Evolutionary conservation across 441 rosid genomes (phyloP).

Genomic region (Adansonia grandidieri): DNA sequence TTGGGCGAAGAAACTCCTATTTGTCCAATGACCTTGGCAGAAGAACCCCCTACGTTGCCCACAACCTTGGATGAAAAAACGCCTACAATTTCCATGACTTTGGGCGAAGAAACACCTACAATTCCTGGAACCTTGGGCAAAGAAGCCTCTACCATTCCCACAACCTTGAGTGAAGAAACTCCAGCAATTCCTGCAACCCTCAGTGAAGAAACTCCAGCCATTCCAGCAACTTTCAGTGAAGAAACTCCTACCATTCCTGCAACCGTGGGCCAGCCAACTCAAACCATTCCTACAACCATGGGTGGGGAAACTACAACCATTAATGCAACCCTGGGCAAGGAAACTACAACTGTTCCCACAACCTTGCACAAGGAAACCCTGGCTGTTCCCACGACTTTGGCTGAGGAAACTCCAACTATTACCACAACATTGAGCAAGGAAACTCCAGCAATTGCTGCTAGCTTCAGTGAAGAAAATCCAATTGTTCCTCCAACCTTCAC

Average conservation of each 20-base stretch:
- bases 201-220: background rate
- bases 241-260: background rate
- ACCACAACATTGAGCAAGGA: background rate
- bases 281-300: background rate
- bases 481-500: background rate
- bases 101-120: background rate
- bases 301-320: background rate
- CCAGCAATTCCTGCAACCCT: background rate
- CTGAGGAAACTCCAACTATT: background rate
- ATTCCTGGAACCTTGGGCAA: background rate
- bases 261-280: background rate
- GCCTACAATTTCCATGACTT: background rate
- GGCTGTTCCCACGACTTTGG: background rate
- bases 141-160: background rate
- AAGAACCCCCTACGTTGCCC: background rate
- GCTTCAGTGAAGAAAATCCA: background rate
- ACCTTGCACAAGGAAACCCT: background rate
- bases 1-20: slow-evolving; percentile 8
- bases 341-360: background rate
- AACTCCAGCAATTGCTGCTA: background rate
- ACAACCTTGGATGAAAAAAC: background rate
- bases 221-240: background rate
- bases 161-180: background rate
- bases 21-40: background rate
- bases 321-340: background rate